Evolutionary conservation across 208 protist genomes (phyloP).

Genomic region (Endotrypanum monterogeii): DNA sequence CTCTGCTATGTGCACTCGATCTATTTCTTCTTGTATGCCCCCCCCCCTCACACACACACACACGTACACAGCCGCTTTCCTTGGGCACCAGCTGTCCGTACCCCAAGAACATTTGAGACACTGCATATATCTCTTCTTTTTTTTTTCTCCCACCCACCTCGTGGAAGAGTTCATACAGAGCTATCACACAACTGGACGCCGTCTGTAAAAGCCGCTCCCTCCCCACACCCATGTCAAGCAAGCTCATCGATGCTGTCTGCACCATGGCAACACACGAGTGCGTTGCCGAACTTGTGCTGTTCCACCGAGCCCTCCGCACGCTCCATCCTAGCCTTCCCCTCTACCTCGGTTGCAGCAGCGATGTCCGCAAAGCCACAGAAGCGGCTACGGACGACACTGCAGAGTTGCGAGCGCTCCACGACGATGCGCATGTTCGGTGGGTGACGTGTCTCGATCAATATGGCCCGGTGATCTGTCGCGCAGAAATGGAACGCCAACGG

Average conservation of each 20-base stretch:
- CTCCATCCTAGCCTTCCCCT: conserved; percentile 62
- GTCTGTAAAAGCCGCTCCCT: background rate
- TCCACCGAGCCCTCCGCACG: conserved; percentile 55
- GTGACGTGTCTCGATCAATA: conserved; percentile 73
- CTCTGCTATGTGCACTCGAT: background rate
- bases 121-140: background rate
- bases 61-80: background rate
- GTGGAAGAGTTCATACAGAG: background rate
- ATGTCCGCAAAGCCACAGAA: conserved; percentile 20
- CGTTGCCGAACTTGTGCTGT: conserved; percentile 70
- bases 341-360: conserved; percentile 58
- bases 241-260: conserved; percentile 55
- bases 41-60: background rate
- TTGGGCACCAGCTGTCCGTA: background rate
- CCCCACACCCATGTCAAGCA: conserved; percentile 8
- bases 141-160: background rate
- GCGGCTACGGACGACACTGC: background rate
- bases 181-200: background rate
- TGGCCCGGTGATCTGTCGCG: conserved; percentile 46
- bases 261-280: conserved; percentile 88
- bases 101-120: background rate
- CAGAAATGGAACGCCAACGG: conserved; percentile 60
- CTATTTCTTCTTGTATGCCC: background rate
- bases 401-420: conserved; percentile 11
- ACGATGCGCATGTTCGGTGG: conserved; percentile 53